Conservation (phyloP, 2,329 filamentous ascomycete genomes). For the Huntiella moniliformis region DNA sequence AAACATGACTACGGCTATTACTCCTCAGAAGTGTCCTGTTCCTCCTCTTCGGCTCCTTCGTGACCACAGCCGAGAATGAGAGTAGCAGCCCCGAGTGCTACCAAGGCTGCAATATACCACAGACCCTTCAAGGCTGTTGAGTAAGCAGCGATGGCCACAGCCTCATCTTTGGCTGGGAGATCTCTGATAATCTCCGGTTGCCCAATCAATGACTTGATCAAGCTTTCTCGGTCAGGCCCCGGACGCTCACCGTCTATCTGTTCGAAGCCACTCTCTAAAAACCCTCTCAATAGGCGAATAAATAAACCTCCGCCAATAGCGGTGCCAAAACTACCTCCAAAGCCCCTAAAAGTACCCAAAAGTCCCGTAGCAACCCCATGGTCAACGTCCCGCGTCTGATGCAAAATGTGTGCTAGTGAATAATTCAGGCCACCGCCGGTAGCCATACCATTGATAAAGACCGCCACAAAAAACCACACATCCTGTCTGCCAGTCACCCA, state of each 20-base stretch:
- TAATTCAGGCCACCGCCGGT: constrained; percentile 64
- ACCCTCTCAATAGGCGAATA: constrained; percentile 36
- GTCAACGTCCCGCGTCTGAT: constrained; percentile 44
- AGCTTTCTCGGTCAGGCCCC: constrained; percentile 18
- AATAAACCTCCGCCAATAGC: constrained; percentile 65
- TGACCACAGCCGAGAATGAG: constrained; percentile 34
- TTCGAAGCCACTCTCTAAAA: constrained; percentile 38
- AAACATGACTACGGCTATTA: no score
- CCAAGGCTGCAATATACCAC: constrained; percentile 28
- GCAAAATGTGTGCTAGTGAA: constrained; percentile 59
- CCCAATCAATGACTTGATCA: constrained; percentile 30
- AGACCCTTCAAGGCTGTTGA: constrained; percentile 25
- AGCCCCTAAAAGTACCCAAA: constrained; percentile 61
- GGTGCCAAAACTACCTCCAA: constrained; percentile 64
- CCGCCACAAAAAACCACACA: constrained; percentile 34
- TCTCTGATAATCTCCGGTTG: constrained; percentile 28
- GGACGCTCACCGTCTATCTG: constrained; percentile 23
- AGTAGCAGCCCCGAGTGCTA: constrained; percentile 25
- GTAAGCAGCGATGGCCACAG: constrained; percentile 29
- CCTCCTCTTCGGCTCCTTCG: constrained; percentile 23
- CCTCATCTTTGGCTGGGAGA: constrained; percentile 23
- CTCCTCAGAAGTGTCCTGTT: no score
- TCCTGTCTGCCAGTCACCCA: constrained; percentile 29
- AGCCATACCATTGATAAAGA: constrained; percentile 53
- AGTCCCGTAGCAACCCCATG: constrained; percentile 63